These are phyloP conservation scores for Ceratobasidium sp. DNA, from an alignment of 1,284 basidiomycete genomes.

Conservation along the genomic window DNA sequence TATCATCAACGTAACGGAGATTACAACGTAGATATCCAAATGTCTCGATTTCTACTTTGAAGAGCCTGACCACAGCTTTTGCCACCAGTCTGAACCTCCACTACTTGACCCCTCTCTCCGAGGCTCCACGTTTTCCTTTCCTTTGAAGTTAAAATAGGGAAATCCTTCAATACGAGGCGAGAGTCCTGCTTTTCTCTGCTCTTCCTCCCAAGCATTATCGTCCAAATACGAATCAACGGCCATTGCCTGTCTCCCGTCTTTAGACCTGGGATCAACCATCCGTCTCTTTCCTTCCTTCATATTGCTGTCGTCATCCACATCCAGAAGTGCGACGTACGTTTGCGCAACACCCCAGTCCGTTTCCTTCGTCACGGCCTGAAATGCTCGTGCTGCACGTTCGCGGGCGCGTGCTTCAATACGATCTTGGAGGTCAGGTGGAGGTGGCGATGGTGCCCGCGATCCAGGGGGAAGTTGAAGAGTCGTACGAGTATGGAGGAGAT, in stretches of 20 bases:
- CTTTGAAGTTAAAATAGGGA: conserved; percentile 48
- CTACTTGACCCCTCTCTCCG: conserved; percentile 1
- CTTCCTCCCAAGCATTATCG: conserved; percentile 74
- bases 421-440: conserved; percentile 57
- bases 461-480: conserved; percentile 67
- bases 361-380: conserved; percentile 78
- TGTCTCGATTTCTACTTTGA: conserved; percentile 7
- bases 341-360: conserved; percentile 74
- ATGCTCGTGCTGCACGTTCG: conserved; percentile 70
- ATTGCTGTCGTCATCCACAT: conserved; percentile 52
- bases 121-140: conserved; percentile 39
- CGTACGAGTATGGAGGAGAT: conserved; percentile 77
- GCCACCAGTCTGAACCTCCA: conserved; percentile 34
- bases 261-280: conserved; percentile 48
- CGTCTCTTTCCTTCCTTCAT: conserved; percentile 52
- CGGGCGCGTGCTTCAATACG: conserved; percentile 63
- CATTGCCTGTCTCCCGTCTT: conserved; percentile 59
- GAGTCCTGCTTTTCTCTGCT: conserved; percentile 46
- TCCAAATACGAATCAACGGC: conserved; percentile 74
- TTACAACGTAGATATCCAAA: neutral
- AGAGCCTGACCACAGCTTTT: conserved; percentile 27
- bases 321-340: conserved; percentile 76
- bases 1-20: neutral
- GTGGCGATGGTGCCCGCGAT: conserved; percentile 50
- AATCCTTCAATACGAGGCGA: conserved; percentile 48